Evolutionary conservation across 2,329 filamentous ascomycete genomes (phyloP), one percentile per base, ranked within the genome.

Genomic region (Penicillium freii): DNA sequence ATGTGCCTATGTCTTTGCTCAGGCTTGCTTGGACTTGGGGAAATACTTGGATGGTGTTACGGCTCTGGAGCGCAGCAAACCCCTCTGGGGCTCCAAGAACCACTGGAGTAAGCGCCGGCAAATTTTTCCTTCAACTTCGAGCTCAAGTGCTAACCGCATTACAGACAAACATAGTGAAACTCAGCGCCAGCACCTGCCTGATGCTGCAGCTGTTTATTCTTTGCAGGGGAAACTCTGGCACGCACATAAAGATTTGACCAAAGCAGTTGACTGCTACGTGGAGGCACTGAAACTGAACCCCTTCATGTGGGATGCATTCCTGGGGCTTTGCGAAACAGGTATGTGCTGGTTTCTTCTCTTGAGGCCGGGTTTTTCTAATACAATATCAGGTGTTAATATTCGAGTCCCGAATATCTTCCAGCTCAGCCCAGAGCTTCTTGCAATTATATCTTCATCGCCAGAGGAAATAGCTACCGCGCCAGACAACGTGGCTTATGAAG

Each of bases 301-400:
- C 1, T 93, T 97, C 75, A 94, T 96, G 84, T 99, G 94, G 94
- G 94, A 99, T 79, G 92, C 93, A 0, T 97, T 97, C 68, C 87
- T 88, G 23, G 88, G 86, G 17, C 82, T 99, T 8, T 96, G 92
- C 71, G 92, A 97, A 70, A 90, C 84, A 43, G 86, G 84, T 78
- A 73, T 67, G 74, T 63, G 46, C 45, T 40, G 21, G 13, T 29
- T 38, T 21, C 34, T 43, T 21, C 43, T 44, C 48, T 29, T 21
- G 40, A 29, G 55, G 54, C 59, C 31, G 40, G 56, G n/a, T 39
- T 66, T 44, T 55, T 56, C 48, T 59, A 51, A 57, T 8, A 85
- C 85, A 88, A 89, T 2, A 87, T 90, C 48, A 87, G 90, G 91
- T 4, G 88, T 91, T 44, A 87, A 87, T 63, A 82, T 97, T 54